Conservation (phyloP, 2,329 filamentous ascomycete genomes). For the Exophiala oligosperma region DNA sequence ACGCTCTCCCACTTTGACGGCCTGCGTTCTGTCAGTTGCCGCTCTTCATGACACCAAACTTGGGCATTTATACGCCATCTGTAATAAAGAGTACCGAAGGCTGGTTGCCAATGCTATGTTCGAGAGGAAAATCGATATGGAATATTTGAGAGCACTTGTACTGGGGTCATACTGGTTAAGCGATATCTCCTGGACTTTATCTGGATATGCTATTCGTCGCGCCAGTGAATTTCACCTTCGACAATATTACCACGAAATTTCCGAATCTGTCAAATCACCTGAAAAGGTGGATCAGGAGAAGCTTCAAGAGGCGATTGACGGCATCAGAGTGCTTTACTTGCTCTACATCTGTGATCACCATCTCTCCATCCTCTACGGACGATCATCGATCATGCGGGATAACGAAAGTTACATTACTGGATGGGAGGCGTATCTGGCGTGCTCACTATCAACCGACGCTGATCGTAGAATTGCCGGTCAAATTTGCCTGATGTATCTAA, state of each 20-base stretch:
- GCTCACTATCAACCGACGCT: constrained; percentile 35
- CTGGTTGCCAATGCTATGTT: constrained; percentile 56
- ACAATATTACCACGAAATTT: constrained; percentile 42
- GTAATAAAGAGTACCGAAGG: constrained; percentile 53
- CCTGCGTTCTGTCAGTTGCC: constrained; percentile 48
- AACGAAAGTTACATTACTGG: constrained; percentile 37
- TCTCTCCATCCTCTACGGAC: constrained; percentile 46
- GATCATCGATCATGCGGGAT: constrained; percentile 44
- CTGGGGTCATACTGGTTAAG: constrained; percentile 58
- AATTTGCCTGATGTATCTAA: constrained; percentile 45
- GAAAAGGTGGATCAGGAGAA: constrained; percentile 26
- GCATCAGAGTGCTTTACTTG: constrained; percentile 41
- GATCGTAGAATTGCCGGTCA: constrained; percentile 41
- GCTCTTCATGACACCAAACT: constrained; percentile 48
- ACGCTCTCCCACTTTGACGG: constrained; percentile 52
- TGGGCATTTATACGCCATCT: constrained; percentile 35
- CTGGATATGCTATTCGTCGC: constrained; percentile 45
- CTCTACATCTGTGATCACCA: constrained; percentile 48
- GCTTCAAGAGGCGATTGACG: constrained; percentile 32
- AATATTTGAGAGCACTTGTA: constrained; percentile 55
- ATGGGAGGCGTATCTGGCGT: constrained; percentile 37
- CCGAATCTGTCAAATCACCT: constrained; percentile 26
- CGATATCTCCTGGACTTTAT: constrained; percentile 50
- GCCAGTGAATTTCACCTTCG: constrained; percentile 46
- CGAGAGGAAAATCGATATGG: constrained; percentile 51